phyloP scores from a whole-genome alignment of 495 filamentous ascomycete species.

The Filosporella fistucella region DNA sequence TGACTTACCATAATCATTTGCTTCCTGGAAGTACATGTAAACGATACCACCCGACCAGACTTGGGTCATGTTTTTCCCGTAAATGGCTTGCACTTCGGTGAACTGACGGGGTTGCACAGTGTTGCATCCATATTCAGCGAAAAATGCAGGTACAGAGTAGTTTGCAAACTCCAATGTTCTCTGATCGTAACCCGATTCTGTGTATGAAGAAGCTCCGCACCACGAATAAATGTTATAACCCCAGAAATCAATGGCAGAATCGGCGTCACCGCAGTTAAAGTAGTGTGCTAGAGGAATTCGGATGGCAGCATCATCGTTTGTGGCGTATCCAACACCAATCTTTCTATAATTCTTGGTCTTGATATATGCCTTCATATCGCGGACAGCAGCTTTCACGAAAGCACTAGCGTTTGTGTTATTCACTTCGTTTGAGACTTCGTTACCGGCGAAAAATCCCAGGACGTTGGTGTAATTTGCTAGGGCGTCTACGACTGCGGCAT shows the following conservation, averaged over 20 bases:
- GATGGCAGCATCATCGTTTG: slow-evolving; percentile 82
- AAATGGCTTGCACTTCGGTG: slow-evolving; percentile 82
- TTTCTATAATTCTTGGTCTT: slow-evolving; percentile 66
- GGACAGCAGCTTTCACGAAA: slow-evolving; percentile 93
- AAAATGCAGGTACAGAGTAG: slow-evolving; percentile 92
- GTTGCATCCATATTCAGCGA: slow-evolving; percentile 98
- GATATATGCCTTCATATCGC: slow-evolving; percentile 93
- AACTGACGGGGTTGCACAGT: slow-evolving; percentile 68
- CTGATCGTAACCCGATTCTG: slow-evolving; percentile 68
- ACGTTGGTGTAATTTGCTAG: slow-evolving; percentile 77
- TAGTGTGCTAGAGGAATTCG: slow-evolving; percentile 77
- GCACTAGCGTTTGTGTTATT: slow-evolving; percentile 82
- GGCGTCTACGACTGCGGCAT: slow-evolving; percentile 78
- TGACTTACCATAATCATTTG: slow-evolving; percentile 75
- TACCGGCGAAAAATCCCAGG: slow-evolving; percentile 95
- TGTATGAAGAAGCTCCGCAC: slow-evolving; percentile 79
- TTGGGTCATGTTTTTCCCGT: slow-evolving; percentile 69
- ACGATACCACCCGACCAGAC: slow-evolving; percentile 94
- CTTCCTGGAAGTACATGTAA: slow-evolving; percentile 95
- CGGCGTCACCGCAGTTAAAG: slow-evolving; percentile 77
- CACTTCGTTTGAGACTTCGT: slow-evolving; percentile 85
- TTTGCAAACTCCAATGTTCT: slow-evolving; percentile 78
- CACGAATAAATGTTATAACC: slow-evolving; percentile 99
- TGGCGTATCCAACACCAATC: slow-evolving; percentile 92
- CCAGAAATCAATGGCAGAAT: slow-evolving; percentile 83